Evolutionary conservation across 371 early-diverging fungal species (phyloP), one percentile per base, ranked within the genome.

Genomic region (Apophysomyces sp.): DNA sequence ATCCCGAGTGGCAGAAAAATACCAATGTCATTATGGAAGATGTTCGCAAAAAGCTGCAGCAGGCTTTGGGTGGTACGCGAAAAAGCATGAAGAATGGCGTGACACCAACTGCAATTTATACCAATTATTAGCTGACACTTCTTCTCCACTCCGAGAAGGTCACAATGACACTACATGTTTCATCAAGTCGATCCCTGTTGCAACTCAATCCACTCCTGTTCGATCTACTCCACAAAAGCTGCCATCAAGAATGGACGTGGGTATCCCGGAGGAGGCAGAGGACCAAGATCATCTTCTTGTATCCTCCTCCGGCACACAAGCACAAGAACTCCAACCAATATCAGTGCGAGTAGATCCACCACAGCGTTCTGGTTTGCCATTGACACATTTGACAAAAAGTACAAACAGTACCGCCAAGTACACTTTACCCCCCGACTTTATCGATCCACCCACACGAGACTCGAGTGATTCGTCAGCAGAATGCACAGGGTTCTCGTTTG

Each of bases 11-110:
- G 72, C 52, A 49, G 34, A 52, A 53, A 34, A 58, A 62, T 6
- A 68, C 74, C 3, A 65, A 73, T n/a, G 55, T 32, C 4, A 18
- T 70, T 18, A 55, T 74, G 49, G 63, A 67, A 0, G 68, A 72
- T 15, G 72, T 73, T 16, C 56, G 63, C 27, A 63, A 67, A 56
- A 59, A 31, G 9, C 61, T 77, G 30, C 55, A 70, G 36, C 32
- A 54, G 13, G 66, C 74, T 29, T 30, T 44, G 29, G 55, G 62
- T 55, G 59, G 73, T 71, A 68, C 40, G 15, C 49, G 49, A 44
- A 44, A 18, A 44, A 44, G 49, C 49, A 21, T 44, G 49, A 21
- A 44, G 49, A n/a, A 44, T 44, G 21, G 21, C 49, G 49, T 44
- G 49, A 44, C 49, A 44, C 49, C 49, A 44, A 44, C 21, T 21